A percentile compares a stretch with the other conserved stretches of the same genome.
Conservation (phyloP, 306 rosid species). For the Arachis hypogaea region DNA sequence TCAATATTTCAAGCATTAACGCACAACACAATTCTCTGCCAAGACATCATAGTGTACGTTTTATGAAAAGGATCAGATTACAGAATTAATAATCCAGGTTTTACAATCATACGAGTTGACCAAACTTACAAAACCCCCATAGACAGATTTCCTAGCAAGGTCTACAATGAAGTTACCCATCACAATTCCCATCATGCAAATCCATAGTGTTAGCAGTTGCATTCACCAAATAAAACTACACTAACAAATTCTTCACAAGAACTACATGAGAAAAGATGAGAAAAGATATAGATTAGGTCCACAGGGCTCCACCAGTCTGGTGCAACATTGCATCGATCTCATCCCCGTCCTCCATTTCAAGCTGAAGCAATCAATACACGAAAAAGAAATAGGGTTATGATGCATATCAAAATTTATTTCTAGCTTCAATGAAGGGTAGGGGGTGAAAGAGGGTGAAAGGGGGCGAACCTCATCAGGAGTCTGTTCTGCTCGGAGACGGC, state of each 20-base stretch:
- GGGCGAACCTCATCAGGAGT: constrained; percentile 73
- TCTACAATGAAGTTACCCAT: background rate
- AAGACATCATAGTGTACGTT: too few species aligned
- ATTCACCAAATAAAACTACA: constrained; percentile 28
- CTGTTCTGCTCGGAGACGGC: constrained; percentile 66
- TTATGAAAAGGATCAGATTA: too few species aligned
- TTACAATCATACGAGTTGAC: too few species aligned
- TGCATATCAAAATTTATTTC: background rate
- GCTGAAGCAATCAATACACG: constrained; percentile 35
- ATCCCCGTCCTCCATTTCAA: constrained; percentile 80
- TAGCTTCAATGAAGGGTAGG: background rate
- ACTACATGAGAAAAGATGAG: constrained; percentile 10
- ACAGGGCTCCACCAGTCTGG: constrained; percentile 61
- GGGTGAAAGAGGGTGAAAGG: background rate
- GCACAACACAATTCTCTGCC: too few species aligned
- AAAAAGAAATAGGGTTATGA: background rate
- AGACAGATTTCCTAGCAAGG: background rate
- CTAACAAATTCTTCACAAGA: constrained; percentile 11
- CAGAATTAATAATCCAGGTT: too few species aligned
- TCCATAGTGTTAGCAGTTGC: constrained; percentile 8
- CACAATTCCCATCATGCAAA: constrained; percentile 20
- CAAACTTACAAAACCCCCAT: too few species aligned
- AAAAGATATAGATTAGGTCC: constrained; percentile 13
- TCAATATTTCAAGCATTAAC: too few species aligned
- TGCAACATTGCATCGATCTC: constrained; percentile 79